Evolutionary conservation across 441 rosid genomes (phyloP), one percentile per base, ranked within the genome.

Genomic region (Gossypium aridum): DNA sequence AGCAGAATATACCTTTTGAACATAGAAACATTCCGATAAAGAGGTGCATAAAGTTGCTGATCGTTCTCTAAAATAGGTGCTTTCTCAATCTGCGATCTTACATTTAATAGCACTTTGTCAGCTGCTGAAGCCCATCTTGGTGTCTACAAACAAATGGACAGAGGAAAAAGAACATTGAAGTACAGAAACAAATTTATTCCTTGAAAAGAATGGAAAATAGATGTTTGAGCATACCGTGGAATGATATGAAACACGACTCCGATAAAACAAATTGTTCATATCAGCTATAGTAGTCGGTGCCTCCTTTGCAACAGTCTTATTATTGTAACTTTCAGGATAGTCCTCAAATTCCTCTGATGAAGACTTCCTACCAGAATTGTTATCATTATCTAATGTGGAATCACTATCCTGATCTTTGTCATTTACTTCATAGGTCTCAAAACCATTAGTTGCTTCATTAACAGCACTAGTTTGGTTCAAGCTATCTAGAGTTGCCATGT

Each of bases 11-110:
- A 87, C 98, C 87, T 90, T 83, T 84, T 89, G 87, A 94, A 94
- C 85, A 75, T 87, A 64, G 97, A 92, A 66, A 88, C 70, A 61
- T 91, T 94, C 76, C 86, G 83, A 81, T 82, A 94, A 71, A 92
- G 79, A 83, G 93, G 88, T 75, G 87, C 84, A 60, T 87, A 86
- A 56, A 94, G 90, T 70, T 51, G 66, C 8, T 74, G 81, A 79
- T 91, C 87, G 67, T 82, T 79, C 78, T 81, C 66, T 34, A 84
- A 23, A 34, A 80, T 69, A 1, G 90, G 89, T 25, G 95, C 85
- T 81, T 82, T 88, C 83, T 85, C 85, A 26, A 94, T 91, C 80
- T 87, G 91, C 10, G 75, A 80, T 89, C 89, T 90, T 51, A 88
- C 91, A 75, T 64, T 25, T 19, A 82, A 31, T 19, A 94, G 82